Conservation (phyloP, 2,329 filamentous ascomycete species). For the Hirsutella rhossiliensis region DNA sequence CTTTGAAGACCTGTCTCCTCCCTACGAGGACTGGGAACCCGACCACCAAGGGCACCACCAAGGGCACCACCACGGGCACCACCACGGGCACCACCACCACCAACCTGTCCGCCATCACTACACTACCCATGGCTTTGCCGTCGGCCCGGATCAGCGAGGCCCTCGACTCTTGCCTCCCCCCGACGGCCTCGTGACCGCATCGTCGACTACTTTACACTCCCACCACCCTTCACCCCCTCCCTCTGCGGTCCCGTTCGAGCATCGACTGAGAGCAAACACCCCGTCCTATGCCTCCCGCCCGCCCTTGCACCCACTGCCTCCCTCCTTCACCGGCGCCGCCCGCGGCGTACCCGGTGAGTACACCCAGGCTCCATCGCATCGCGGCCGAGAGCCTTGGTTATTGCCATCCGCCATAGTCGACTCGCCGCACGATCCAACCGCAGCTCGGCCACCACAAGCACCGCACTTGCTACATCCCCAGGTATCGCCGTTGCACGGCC, state of each 20-base stretch:
- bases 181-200: conserved; percentile 10
- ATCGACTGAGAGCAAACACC: background rate
- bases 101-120: conserved; percentile 2
- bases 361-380: background rate
- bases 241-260: conserved; percentile 1
- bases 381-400: background rate
- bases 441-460: background rate
- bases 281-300: background rate
- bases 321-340: background rate
- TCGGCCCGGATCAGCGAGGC: conserved; percentile 14
- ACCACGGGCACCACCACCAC: conserved; percentile 7
- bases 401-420: background rate
- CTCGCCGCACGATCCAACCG: background rate
- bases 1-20: conserved; percentile 12
- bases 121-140: conserved; percentile 12
- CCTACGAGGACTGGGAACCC: conserved; percentile 10
- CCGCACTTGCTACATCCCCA: background rate
- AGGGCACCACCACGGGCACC: conserved; percentile 5
- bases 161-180: conserved; percentile 13
- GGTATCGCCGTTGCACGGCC: background rate
- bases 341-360: background rate
- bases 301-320: background rate
- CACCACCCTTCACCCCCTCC: conserved; percentile 5
- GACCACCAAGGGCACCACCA: conserved; percentile 7
- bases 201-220: conserved; percentile 5